Percentiles rank a stretch among this genome's conserved stretches.
Conservation (phyloP, 164 flowering plant species). For the Berberis thunbergii region DNA sequence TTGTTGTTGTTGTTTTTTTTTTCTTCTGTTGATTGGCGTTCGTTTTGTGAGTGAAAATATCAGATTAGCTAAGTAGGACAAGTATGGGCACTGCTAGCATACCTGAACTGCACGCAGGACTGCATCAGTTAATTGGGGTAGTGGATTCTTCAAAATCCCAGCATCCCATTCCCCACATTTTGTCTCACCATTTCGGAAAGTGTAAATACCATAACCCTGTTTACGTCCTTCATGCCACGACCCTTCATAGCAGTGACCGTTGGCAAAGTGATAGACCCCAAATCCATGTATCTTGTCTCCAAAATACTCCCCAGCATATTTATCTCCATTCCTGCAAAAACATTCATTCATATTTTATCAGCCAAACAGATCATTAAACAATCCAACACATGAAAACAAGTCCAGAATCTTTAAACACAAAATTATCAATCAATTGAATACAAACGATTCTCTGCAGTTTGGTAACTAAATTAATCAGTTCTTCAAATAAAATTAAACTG, state of each 20-base stretch:
- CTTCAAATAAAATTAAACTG: no score
- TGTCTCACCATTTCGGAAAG: conserved; percentile 68
- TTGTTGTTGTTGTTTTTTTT: no score
- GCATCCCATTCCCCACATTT: conserved; percentile 84
- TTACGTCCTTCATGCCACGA: conserved; percentile 98
- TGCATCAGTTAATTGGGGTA: conserved; percentile 39
- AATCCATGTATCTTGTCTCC: conserved; percentile 96
- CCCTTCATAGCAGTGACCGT: conserved; percentile 91
- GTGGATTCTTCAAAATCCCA: conserved; percentile 50
- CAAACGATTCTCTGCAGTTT: no score
- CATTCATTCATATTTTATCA: conserved; percentile 3
- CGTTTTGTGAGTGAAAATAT: no score
- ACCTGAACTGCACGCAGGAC: conserved; percentile 83
- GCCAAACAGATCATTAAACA: background rate
- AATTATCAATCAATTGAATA: no score
- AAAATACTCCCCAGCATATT: conserved; percentile 91
- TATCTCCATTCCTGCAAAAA: conserved; percentile 74
- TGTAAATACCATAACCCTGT: conserved; percentile 89
- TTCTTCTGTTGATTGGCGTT: no score
- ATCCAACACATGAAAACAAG: no score
- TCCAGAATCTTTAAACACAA: no score
- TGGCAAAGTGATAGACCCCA: conserved; percentile 91
- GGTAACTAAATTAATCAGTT: no score
- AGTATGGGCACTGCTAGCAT: background rate
- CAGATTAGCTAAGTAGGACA: no score